Base-by-base conservation (phyloP, 164 flowering plant species). In the Kalanchoe fedtschenkoi region DNA sequence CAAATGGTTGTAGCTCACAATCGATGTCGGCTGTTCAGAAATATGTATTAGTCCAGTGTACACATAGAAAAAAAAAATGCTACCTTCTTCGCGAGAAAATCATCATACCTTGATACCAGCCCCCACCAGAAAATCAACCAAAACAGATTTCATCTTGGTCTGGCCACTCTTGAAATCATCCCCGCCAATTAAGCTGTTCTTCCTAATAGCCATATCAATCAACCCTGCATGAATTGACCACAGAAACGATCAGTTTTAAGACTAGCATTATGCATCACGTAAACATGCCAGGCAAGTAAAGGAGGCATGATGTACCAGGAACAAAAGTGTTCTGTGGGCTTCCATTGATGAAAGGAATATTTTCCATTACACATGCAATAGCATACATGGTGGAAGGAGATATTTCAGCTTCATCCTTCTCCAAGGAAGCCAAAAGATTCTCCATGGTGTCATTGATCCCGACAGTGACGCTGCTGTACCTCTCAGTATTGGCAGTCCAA, bases 91-190 rank as follows among this genome's bases (percentile, higher is more conserved):
- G 24, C 21, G 62, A 26, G 22, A 5, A 17, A 4, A 29, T 46
- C 21, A 35, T 29, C 6, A 14, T 74, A 89, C 96, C 96, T 91
- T 95, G 63, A 95, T 95, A 42, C 99, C 97, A 73, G 97, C 99
- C 21, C 99, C 97, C 56, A 91, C 99, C 62, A 95, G 95, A 76
- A 95, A 95, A 76, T 95, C 97, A 2, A 95, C 96, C 66, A 95
- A 72, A 3, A 89, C 99, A 38, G 99, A 95, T 68, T 95, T 95
- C 93, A 95, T 95, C 78, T 95, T 95, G 63, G 99, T 95, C 76
- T 95, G 99, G 28, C 97, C 97, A 76, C 99, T 95, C 88, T 95
- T 95, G 70, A 90, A 90, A 69, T 95, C 99, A 76, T 95, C 99
- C 10, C 99, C 97, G 58, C 99, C 99, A 63, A 95, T 91, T 75